Conservation (phyloP, 805 yeast species). For the Yamadazyma takamatsuzukensis region DNA sequence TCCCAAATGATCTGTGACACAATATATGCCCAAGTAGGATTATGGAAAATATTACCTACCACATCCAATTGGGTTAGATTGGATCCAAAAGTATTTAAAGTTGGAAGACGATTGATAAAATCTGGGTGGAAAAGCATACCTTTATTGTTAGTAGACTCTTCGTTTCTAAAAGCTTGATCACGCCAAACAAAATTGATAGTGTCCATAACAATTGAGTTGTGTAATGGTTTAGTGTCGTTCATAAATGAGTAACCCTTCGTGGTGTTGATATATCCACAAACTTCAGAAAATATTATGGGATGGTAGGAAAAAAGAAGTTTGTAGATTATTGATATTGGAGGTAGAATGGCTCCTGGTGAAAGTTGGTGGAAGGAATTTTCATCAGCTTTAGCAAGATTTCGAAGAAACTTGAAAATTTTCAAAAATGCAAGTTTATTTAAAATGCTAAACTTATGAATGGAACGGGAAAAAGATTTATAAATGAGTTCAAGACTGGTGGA, state of each 20-base stretch:
- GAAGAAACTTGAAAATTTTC: slow-evolving; percentile 14
- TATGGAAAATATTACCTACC: slow-evolving; percentile 43
- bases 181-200: slow-evolving; percentile 55
- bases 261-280: slow-evolving; percentile 44
- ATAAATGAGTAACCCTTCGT: slow-evolving; percentile 33
- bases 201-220: slow-evolving; percentile 54
- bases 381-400: slow-evolving; percentile 9
- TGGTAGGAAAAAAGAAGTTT: slow-evolving; percentile 37
- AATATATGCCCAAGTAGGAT: slow-evolving; percentile 49
- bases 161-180: slow-evolving; percentile 46
- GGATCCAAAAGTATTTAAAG: slow-evolving; percentile 28
- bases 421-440: slow-evolving; percentile 10
- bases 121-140: slow-evolving; percentile 35
- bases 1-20: slow-evolving; percentile 42
- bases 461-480: too few species aligned
- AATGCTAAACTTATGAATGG: slow-evolving; percentile 1
- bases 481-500: too few species aligned
- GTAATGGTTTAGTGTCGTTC: slow-evolving; percentile 27
- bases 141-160: slow-evolving; percentile 24
- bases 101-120: slow-evolving; percentile 28
- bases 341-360: slow-evolving; percentile 1
- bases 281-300: slow-evolving; percentile 43
- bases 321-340: slow-evolving; percentile 37
- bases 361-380: slow-evolving; percentile 5
- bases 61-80: slow-evolving; percentile 22